Evolutionary conservation across 805 yeast species (phyloP).

Genomic region (Lipomyces yamanashiensis): DNA sequence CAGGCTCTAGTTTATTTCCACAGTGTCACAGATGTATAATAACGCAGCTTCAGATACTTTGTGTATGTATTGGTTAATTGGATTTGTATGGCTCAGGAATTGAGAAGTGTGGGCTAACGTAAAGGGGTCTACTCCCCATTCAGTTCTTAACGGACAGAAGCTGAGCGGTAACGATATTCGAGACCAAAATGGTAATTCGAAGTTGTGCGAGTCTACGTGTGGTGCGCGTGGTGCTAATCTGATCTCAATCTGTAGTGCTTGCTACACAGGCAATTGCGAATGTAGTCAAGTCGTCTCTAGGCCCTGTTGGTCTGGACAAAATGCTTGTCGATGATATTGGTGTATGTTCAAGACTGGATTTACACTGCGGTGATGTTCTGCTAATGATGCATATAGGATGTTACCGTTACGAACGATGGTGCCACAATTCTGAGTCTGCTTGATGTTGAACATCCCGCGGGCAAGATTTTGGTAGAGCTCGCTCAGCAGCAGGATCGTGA

Average conservation of each 20-base stretch:
- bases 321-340: constrained; percentile 99
- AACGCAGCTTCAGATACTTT: constrained; percentile 89
- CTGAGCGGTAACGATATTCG: constrained; percentile 95
- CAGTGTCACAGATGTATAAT: constrained; percentile 67
- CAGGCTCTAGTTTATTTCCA: constrained; percentile 1
- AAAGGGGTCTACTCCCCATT: not conserved
- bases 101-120: not conserved
- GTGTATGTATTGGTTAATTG: constrained; percentile 49
- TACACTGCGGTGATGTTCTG: not conserved
- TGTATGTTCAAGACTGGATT: constrained; percentile 26
- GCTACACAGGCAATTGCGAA: constrained; percentile 90
- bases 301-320: constrained; percentile 98
- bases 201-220: not conserved
- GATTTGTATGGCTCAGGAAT: not conserved
- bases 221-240: not conserved
- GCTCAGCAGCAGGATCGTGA: constrained; percentile 99
- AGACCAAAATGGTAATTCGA: constrained; percentile 71
- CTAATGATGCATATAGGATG: constrained; percentile 55
- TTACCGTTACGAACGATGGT: constrained; percentile 97
- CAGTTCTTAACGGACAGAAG: constrained; percentile 91
- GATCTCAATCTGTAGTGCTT: constrained; percentile 50
- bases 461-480: constrained; percentile 91
- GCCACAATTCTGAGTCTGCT: constrained; percentile 89
- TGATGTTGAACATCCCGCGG: constrained; percentile 99
- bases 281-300: constrained; percentile 87